Evolutionary conservation across 768 basidiomycete species (phyloP).

Genomic region (Fomitopsis pulvina): DNA sequence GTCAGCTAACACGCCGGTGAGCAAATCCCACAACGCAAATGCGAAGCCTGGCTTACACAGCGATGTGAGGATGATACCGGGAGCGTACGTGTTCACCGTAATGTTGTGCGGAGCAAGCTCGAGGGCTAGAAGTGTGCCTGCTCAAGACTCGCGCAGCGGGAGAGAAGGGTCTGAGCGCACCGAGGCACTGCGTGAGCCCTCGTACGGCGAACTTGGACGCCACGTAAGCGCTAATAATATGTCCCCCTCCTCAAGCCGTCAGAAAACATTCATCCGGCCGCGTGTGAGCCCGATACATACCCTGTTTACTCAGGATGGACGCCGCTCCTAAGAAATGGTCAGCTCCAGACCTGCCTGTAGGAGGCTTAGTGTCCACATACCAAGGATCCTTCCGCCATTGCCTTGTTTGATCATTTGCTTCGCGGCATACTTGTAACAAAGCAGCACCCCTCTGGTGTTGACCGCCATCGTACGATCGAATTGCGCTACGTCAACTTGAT

Average conservation of each 20-base stretch:
- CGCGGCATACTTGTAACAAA: conserved; percentile 39
- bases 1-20: not conserved
- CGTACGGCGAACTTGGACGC: conserved; percentile 22
- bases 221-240: conserved; percentile 9
- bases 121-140: conserved; percentile 16
- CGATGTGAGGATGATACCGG: conserved; percentile 18
- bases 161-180: conserved; percentile 4
- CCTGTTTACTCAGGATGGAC: conserved; percentile 12
- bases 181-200: conserved; percentile 21
- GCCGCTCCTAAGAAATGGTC: conserved; percentile 9
- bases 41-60: conserved; percentile 6
- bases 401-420: conserved; percentile 39
- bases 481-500: conserved; percentile 6
- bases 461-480: conserved; percentile 22
- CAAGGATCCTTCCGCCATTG: conserved; percentile 36
- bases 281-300: not conserved
- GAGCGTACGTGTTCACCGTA: conserved; percentile 23
- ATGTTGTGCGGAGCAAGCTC: conserved; percentile 18
- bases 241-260: not conserved
- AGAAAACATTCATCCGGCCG: not conserved
- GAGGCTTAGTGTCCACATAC: conserved; percentile 10
- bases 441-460: conserved; percentile 34
- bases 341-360: not conserved
- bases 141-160: no score
- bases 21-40: not conserved